phyloP scores from a whole-genome alignment of 495 filamentous ascomycete genomes.

The Hyphodiscus hymeniophilus region DNA sequence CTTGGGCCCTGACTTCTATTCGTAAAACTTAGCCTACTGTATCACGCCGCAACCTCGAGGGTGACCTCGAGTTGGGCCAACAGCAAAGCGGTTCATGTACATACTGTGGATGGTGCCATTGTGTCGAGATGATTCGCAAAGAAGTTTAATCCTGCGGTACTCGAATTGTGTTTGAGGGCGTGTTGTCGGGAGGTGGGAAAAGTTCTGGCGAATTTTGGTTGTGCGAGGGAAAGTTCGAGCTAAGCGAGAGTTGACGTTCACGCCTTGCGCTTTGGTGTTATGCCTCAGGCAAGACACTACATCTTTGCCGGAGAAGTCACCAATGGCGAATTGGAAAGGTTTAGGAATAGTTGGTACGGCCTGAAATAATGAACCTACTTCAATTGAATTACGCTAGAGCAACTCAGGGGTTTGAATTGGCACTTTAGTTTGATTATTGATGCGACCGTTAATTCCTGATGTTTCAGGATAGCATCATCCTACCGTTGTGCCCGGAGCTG shows the following conservation, averaged over 20 bases:
- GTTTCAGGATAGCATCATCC: too few relatives aligned
- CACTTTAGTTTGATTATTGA: too few relatives aligned
- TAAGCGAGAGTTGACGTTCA: neutral
- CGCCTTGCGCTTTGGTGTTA: neutral
- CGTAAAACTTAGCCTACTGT: constrained; percentile 86
- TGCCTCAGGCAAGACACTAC: too few relatives aligned
- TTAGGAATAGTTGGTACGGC: too few relatives aligned
- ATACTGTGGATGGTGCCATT: constrained; percentile 26
- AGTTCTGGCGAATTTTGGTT: neutral
- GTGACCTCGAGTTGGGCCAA: constrained; percentile 24
- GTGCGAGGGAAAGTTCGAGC: neutral
- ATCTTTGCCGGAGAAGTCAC: too few relatives aligned
- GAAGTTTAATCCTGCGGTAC: constrained; percentile 23
- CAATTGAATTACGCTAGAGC: too few relatives aligned
- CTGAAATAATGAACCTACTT: too few relatives aligned
- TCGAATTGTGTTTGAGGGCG: neutral
- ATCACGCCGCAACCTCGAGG: constrained; percentile 47
- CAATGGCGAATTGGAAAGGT: too few relatives aligned
- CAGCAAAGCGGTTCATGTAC: constrained; percentile 26
- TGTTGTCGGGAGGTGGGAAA: neutral
- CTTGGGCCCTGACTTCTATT: constrained; percentile 48
- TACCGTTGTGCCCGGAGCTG: too few relatives aligned
- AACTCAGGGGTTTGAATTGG: too few relatives aligned
- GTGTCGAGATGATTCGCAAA: constrained; percentile 22
- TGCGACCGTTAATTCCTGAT: too few relatives aligned